Conservation (phyloP, 2,329 filamentous ascomycete genomes). For the Cytospora mali region DNA sequence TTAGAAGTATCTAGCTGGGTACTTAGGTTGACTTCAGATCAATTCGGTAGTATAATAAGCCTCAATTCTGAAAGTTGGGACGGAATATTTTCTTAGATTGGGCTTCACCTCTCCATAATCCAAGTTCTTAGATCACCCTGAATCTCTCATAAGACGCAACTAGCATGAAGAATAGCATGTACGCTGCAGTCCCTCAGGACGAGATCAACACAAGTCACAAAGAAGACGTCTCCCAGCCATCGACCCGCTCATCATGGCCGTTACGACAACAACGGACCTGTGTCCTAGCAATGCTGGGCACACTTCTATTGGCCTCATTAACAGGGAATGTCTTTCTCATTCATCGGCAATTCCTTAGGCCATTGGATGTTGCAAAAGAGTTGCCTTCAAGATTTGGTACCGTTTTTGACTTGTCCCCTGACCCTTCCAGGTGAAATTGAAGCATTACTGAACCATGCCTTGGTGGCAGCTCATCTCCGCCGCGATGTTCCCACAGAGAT, state of each 20-base stretch:
- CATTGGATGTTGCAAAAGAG: conserved; percentile 24
- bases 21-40: no score
- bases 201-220: not conserved
- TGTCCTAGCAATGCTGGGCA: conserved; percentile 5
- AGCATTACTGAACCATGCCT: not conserved
- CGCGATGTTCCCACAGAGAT: conserved; percentile 29
- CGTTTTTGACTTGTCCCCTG: conserved; percentile 1
- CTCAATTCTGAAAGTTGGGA: no score
- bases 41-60: no score
- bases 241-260: not conserved
- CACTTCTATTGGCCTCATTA: conserved; percentile 20
- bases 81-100: no score
- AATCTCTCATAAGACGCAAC: not conserved
- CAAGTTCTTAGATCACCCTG: not conserved
- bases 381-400: conserved; percentile 28
- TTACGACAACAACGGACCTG: not conserved
- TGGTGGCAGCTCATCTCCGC: conserved; percentile 23
- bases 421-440: not conserved
- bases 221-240: not conserved
- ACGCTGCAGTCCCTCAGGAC: not conserved
- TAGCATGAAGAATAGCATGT: conserved; percentile 3
- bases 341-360: conserved; percentile 19
- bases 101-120: not conserved
- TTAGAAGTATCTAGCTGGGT: no score
- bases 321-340: conserved; percentile 23